Evolutionary conservation across 2,329 filamentous ascomycete species (phyloP), one percentile per base, ranked within the genome.

Genomic region (Penicillium sp.): DNA sequence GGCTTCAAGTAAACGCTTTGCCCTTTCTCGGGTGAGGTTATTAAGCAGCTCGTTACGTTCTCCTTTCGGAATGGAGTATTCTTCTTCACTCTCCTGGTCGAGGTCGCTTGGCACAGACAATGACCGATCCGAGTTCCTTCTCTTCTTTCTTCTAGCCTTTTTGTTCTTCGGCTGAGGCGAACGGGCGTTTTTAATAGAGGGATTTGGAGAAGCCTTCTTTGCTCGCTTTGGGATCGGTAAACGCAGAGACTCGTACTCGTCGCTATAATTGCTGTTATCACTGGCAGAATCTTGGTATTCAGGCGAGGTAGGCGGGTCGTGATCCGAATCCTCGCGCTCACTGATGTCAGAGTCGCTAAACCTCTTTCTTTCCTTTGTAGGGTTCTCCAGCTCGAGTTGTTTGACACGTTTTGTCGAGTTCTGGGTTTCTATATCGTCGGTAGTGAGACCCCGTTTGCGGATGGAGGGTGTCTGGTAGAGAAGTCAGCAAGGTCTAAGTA

Each of bases 1-100:
- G 1, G 71, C 67, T n/a, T 66, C 64, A n/a, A 67, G 68, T 63
- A 71, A 64, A 29, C 71, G 66, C 47, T 63, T 67, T 18, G 70
- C 71, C 45, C 61, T 68, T 53, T 74, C 71, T 36, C 61, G 41
- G 1, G 65, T 63, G 34, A 69, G 61, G 8, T 71, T 62, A 44
- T 61, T 65, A n/a, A 62, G 49, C 10, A 71, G 54, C 9, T 62
- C 58, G 9, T 61, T 55, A 9, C 61, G 65, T 41, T 70, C 70
- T 34, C 58, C 50, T 23, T 57, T 50, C 4, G 60, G 53, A 23
- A 62, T 51, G 30, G 51, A 48, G 18, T 58, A 41, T 3, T 49
- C 41, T 16, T 57, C 47, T 9, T 64, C 59, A 36, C 43, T 56
- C 4, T 54, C 52, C 10, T 60, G 23, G 27, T 62, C 44, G 38